Percentiles rank a stretch among this genome's conserved stretches.
phyloP scores from a whole-genome alignment of 306 rosid species.

The Begonia peltatifolia region DNA sequence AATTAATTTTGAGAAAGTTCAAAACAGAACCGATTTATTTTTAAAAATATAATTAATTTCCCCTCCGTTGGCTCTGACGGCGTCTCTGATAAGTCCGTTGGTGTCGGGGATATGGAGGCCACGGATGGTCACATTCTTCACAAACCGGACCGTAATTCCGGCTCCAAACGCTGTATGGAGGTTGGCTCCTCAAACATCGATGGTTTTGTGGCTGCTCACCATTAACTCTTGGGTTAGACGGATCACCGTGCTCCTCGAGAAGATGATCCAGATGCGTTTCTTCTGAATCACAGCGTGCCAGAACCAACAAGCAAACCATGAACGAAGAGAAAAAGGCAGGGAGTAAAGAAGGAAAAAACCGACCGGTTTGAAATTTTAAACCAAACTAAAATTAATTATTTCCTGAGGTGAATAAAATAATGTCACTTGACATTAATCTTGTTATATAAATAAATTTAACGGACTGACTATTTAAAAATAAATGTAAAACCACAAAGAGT shows the following conservation, averaged over 20 bases:
- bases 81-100: slow-evolving; percentile 46
- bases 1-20: too few species aligned
- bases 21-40: too few species aligned
- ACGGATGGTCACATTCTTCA: slow-evolving; percentile 48
- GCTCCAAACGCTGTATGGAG: slow-evolving; percentile 13
- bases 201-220: slow-evolving; percentile 45
- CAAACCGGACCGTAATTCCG: not conserved
- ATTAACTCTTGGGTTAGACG: slow-evolving; percentile 43
- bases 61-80: not conserved
- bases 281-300: slow-evolving; percentile 46
- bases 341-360: too few species aligned
- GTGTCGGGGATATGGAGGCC: slow-evolving; percentile 24
- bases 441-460: too few species aligned
- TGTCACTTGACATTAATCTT: too few species aligned
- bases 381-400: too few species aligned
- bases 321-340: too few species aligned
- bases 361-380: too few species aligned
- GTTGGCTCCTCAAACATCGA: slow-evolving; percentile 53
- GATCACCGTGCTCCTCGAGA: slow-evolving; percentile 36
- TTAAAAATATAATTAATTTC: too few species aligned
- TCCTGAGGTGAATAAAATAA: too few species aligned
- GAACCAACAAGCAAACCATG: not conserved
- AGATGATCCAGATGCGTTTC: slow-evolving; percentile 59
- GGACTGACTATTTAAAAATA: too few species aligned
- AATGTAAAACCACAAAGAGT: too few species aligned